Evolutionary conservation across 805 yeast genomes (phyloP).

Genomic region (Kazachstania taianensis): DNA sequence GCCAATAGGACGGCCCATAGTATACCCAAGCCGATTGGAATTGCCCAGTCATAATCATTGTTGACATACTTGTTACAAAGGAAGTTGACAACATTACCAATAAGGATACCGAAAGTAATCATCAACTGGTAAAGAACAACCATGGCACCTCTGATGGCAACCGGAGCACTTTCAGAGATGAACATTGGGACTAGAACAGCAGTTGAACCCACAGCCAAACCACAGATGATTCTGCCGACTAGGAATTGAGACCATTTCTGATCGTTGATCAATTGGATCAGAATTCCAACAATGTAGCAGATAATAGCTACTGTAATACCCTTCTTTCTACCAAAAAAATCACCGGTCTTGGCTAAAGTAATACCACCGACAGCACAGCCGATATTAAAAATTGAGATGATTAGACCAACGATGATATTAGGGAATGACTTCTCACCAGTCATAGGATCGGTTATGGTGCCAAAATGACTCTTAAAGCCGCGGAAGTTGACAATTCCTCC

Average conservation of each 20-base stretch:
- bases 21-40: conserved; percentile 48
- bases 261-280: conserved; percentile 46
- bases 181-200: conserved; percentile 68
- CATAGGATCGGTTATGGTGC: conserved; percentile 27
- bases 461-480: conserved; percentile 44
- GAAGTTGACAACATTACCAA: conserved; percentile 55
- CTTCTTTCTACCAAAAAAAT: conserved; percentile 48
- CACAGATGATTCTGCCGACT: conserved; percentile 58
- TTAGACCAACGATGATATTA: conserved; percentile 38
- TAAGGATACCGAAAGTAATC: conserved; percentile 55
- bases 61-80: conserved; percentile 34
- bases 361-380: conserved; percentile 65
- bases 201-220: conserved; percentile 63
- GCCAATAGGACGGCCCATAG: conserved; percentile 37
- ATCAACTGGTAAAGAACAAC: conserved; percentile 55
- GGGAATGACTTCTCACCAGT: conserved; percentile 28
- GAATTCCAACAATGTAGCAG: conserved; percentile 48
- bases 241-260: conserved; percentile 51
- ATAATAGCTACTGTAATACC: conserved; percentile 45
- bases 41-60: conserved; percentile 38
- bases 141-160: conserved; percentile 54
- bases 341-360: conserved; percentile 47
- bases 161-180: conserved; percentile 58
- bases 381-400: no score
- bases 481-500: conserved; percentile 60